phyloP scores from a whole-genome alignment of 129 eudicot genomes.

The Kitagawia praeruptora region DNA sequence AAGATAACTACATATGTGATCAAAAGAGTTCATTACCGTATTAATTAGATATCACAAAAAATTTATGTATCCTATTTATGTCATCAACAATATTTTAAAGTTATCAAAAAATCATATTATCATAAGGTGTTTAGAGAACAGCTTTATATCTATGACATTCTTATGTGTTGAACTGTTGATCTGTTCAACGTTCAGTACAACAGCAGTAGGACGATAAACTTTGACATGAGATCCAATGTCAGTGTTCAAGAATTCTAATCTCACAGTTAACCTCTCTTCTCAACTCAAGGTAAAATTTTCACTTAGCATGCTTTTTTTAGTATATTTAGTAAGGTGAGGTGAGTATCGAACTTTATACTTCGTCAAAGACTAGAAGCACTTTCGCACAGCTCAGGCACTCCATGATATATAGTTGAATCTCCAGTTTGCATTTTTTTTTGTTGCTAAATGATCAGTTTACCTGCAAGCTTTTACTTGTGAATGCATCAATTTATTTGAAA shows the following conservation, averaged over 20 bases:
- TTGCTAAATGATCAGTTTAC: neutral
- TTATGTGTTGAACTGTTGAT: neutral
- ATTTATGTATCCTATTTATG: no score
- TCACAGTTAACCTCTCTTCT: constrained; percentile 22
- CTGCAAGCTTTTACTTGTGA: neutral
- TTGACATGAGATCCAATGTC: neutral
- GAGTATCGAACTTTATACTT: no score
- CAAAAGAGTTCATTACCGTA: neutral
- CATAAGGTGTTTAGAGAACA: neutral
- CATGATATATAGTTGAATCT: no score
- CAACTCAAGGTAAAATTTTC: constrained; percentile 34
- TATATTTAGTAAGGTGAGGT: neutral
- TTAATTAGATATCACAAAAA: neutral
- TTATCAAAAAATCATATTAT: no score
- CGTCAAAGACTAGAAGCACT: no score
- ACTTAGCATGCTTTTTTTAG: neutral
- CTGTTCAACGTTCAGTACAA: neutral
- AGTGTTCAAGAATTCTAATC: constrained; percentile 27
- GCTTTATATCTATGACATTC: neutral
- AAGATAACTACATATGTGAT: no score
- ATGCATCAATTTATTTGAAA: no score
- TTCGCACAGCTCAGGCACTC: no score
- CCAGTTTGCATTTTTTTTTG: neutral
- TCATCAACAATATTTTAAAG: no score
- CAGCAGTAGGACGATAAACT: neutral